These are phyloP conservation scores for Kalanchoe fedtschenkoi DNA, from an alignment of 164 flowering plant species.

Conservation along the genomic window DNA sequence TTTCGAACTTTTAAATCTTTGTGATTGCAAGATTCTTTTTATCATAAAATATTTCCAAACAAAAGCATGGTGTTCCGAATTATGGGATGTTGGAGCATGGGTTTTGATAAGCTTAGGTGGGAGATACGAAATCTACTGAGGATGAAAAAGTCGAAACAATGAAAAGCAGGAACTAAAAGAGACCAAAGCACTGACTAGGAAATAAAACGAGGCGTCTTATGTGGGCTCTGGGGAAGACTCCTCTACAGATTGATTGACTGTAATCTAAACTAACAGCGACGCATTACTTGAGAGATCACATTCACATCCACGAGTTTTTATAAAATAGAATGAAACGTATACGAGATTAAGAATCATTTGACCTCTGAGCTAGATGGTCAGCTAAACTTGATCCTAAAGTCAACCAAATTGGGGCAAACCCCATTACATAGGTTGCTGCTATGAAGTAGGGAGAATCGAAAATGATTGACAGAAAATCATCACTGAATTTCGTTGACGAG, in stretches of 20 bases:
- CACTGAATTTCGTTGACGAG: background rate
- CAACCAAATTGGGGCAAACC: background rate
- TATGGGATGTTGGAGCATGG: slow-evolving; percentile 13
- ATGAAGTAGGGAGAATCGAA: background rate
- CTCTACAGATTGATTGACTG: background rate
- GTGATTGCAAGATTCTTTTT: background rate
- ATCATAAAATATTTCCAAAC: slow-evolving; percentile 10
- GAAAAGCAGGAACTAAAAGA: too few relatives aligned
- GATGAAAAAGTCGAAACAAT: too few relatives aligned
- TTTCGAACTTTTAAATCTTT: background rate
- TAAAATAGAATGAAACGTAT: background rate
- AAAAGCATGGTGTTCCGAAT: slow-evolving; percentile 14
- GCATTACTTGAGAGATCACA: background rate
- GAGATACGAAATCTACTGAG: background rate
- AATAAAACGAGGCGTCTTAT: background rate
- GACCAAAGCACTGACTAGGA: too few relatives aligned
- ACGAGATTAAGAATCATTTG: slow-evolving; percentile 1
- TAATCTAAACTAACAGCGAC: background rate
- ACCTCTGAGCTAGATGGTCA: background rate
- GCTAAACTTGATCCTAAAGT: background rate
- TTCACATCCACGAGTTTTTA: background rate
- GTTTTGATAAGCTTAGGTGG: background rate
- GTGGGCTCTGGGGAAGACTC: background rate
- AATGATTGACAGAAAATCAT: background rate
- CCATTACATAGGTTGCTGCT: background rate